These are phyloP conservation scores for Colletotrichum australisinense DNA, from an alignment of 2,329 filamentous ascomycete species.

Conservation along the genomic window DNA sequence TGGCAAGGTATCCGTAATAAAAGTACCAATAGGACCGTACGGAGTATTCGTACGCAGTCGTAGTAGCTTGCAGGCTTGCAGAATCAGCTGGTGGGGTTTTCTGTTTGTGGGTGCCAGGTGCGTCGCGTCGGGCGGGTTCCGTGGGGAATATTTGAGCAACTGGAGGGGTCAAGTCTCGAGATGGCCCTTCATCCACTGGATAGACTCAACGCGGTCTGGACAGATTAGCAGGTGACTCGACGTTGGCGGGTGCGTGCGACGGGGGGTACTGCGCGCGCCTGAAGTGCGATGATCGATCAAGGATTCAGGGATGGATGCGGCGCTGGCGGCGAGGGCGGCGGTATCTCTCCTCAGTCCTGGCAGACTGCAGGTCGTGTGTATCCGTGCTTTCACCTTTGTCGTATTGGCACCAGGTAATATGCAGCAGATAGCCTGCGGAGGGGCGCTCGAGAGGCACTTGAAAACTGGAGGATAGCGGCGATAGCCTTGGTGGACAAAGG, in stretches of 20 bases:
- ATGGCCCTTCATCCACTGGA: slow-evolving; percentile 5
- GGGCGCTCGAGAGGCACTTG: too few species aligned
- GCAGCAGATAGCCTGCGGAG: not conserved
- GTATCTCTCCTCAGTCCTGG: not conserved
- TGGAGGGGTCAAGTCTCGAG: not conserved
- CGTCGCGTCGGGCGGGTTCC: slow-evolving; percentile 32
- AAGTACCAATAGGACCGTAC: not conserved
- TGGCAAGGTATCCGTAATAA: not conserved
- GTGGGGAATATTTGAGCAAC: slow-evolving; percentile 6
- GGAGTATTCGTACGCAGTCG: not conserved
- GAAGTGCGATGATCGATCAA: too few species aligned
- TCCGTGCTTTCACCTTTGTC: too few species aligned
- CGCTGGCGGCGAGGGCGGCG: not conserved
- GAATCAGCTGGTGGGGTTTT: not conserved
- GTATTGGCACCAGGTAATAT: too few species aligned
- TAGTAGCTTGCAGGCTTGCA: not conserved
- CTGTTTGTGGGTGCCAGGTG: not conserved
- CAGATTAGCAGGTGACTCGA: slow-evolving; percentile 21
- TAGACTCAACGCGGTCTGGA: not conserved
- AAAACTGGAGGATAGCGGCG: too few species aligned
- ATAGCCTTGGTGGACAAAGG: not conserved
- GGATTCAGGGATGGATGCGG: not conserved
- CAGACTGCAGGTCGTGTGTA: too few species aligned
- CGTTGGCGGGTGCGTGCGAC: not conserved
- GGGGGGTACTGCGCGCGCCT: too few species aligned